Conservation (phyloP, 495 filamentous ascomycete species). For the Rostrohypoxylon terebratum region DNA sequence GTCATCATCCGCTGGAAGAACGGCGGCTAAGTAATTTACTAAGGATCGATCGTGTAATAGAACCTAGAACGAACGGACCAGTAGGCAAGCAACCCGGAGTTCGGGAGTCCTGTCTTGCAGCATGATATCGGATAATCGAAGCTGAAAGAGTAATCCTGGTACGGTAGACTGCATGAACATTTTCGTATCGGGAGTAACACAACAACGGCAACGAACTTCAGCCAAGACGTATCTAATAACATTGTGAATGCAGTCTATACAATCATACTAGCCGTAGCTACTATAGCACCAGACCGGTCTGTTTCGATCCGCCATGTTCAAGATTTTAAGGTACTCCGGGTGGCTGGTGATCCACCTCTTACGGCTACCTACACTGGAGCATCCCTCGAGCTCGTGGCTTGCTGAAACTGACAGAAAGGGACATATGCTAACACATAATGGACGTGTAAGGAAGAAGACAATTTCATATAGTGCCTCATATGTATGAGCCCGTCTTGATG, state of each 20-base stretch:
- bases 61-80: not conserved
- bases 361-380: not conserved
- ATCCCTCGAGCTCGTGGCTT: not conserved
- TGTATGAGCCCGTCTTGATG: not conserved
- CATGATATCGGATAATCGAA: not conserved
- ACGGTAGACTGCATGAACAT: not conserved
- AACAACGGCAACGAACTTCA: constrained; percentile 2
- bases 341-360: not conserved
- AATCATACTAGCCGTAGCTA: not conserved
- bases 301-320: not conserved
- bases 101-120: not conserved
- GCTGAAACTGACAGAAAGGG: not conserved
- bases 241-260: not conserved
- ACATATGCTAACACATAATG: not conserved
- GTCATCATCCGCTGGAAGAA: not conserved
- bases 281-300: not conserved
- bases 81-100: not conserved
- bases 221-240: not conserved
- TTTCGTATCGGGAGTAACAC: constrained; percentile 2
- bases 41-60: constrained; percentile 2
- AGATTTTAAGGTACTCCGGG: not conserved
- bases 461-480: not conserved
- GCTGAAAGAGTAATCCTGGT: not conserved
- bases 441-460: constrained; percentile 1
- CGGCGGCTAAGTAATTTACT: not conserved